Base-by-base conservation (phyloP, 352 stramenopile genomes). In the Globisporangium camurandrum region DNA sequence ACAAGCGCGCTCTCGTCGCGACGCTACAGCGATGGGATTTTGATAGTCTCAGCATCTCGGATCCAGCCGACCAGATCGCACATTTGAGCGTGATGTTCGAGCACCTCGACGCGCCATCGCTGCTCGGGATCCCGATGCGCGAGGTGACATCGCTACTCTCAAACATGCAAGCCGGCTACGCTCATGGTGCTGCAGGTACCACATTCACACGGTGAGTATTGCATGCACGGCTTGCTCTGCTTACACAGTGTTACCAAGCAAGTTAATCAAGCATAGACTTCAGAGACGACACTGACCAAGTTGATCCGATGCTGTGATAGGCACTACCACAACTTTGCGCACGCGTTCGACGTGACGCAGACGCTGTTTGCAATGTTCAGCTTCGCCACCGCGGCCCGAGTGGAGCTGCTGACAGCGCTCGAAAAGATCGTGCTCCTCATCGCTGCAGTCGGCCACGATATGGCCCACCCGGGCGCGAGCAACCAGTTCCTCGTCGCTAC, bases 291-390 rank as follows among this genome's bases (percentile, higher is more conserved):
- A n/a, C n/a, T n/a, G 4, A 19, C 23, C 44, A 43, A 54, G 24
- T 27, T 17, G 17, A n/a, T n/a, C 12, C 30, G 1, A 1, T 11
- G 20, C 12, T 51, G 23, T 14, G 30, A 9, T 28, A 63, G 61
- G 22, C 43, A 48, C 37, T 68, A 65, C n/a, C 61, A 68, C 49
- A 65, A 62, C 37, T 68, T 68, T 48, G 34, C n/a, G 19, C 61
- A 68, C 26, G 57, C 56, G 6, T 39, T 68, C 23, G 61, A 68
- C 39, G 61, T 68, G 14, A 55, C 61, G 1, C 61, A 68, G 37
- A 68, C 61, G 37, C 40, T 68, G 10, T 68, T 68, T 43, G 52
- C 57, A 9, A 54, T 65, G 20, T n/a, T n/a, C n/a, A n/a, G n/a
- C n/a, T 53, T 65, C 19, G 51, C 24, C 10, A 62, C 65, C 36